Evolutionary conservation across 1,139 yeast species (phyloP).

Genomic region (Suhomyces panamericanus): DNA sequence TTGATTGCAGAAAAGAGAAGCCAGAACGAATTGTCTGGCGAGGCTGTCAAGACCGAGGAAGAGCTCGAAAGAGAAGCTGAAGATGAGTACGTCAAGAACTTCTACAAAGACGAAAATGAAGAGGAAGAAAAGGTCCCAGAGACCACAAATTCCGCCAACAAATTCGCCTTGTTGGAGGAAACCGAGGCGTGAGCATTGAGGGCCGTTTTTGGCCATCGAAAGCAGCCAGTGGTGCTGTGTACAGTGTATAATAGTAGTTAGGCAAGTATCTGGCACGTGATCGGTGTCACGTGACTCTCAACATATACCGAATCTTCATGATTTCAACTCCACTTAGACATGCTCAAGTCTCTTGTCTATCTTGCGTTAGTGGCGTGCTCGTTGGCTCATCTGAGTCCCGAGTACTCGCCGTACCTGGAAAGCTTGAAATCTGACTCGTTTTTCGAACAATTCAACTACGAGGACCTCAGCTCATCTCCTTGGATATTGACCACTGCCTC

Average conservation of each 20-base stretch:
- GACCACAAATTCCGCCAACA: constrained; percentile 10
- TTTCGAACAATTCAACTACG: constrained; percentile 66
- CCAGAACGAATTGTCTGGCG: constrained; percentile 11
- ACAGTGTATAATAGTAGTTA: constrained; percentile 1
- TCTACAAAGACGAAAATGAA: constrained; percentile 30
- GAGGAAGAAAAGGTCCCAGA: constrained; percentile 16
- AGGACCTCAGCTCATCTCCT: constrained; percentile 39
- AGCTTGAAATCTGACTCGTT: constrained; percentile 43
- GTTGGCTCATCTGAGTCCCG: constrained; percentile 2
- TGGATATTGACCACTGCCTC: constrained; percentile 69
- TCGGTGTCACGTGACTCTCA: neutral
- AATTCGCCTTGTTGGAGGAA: constrained; percentile 50
- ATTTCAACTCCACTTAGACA: neutral
- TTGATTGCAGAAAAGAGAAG: constrained; percentile 10
- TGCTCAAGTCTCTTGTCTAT: constrained; percentile 4
- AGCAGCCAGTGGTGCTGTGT: neutral
- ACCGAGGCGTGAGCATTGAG: constrained; percentile 43
- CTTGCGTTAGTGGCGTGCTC: constrained; percentile 2
- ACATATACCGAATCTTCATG: no score
- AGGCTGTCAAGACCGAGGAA: constrained; percentile 17
- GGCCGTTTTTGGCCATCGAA: neutral
- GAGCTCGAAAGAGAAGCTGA: constrained; percentile 30
- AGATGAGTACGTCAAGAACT: constrained; percentile 38
- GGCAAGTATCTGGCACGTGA: neutral
- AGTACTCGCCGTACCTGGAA: constrained; percentile 1